These are phyloP conservation scores for Xylaria grammica DNA, from an alignment of 495 filamentous ascomycete genomes.

Conservation along the genomic window DNA sequence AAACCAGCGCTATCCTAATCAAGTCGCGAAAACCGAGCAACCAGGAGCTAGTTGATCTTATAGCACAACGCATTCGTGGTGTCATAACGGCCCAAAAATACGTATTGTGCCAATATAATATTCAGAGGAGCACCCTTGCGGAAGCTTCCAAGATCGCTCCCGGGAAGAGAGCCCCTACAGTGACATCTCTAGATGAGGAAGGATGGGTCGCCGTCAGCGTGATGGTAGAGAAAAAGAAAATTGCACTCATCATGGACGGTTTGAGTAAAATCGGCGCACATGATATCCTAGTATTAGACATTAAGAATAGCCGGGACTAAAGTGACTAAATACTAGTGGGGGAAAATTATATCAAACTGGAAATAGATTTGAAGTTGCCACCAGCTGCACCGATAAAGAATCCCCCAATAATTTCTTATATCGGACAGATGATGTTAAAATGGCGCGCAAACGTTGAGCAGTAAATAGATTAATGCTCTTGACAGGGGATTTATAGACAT, in stretches of 20 bases:
- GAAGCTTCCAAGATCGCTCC: slow-evolving; percentile 82
- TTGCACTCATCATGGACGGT: slow-evolving; percentile 91
- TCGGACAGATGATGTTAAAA: background rate
- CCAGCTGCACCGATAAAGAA: background rate
- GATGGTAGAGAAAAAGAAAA: slow-evolving; percentile 91
- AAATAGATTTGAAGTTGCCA: background rate
- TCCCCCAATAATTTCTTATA: background rate
- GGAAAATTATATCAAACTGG: background rate
- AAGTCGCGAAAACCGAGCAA: slow-evolving; percentile 88
- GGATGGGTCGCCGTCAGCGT: slow-evolving; percentile 91
- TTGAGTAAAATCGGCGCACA: slow-evolving; percentile 77
- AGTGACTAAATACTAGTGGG: background rate
- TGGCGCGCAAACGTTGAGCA: background rate
- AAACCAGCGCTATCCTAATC: slow-evolving; percentile 85
- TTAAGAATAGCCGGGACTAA: slow-evolving; percentile 76
- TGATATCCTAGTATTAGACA: slow-evolving; percentile 86
- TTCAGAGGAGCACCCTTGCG: slow-evolving; percentile 68
- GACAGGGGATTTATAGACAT: too few species aligned
- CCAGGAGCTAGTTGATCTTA: slow-evolving; percentile 75
- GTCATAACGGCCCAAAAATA: slow-evolving; percentile 96
- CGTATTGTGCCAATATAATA: slow-evolving; percentile 96
- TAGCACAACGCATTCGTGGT: slow-evolving; percentile 81
- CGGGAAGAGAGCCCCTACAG: slow-evolving; percentile 90
- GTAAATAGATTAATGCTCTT: too few species aligned
- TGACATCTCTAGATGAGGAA: slow-evolving; percentile 83